phyloP scores from a whole-genome alignment of 108 stramenopile species.

The Bacterosira constricta region DNA sequence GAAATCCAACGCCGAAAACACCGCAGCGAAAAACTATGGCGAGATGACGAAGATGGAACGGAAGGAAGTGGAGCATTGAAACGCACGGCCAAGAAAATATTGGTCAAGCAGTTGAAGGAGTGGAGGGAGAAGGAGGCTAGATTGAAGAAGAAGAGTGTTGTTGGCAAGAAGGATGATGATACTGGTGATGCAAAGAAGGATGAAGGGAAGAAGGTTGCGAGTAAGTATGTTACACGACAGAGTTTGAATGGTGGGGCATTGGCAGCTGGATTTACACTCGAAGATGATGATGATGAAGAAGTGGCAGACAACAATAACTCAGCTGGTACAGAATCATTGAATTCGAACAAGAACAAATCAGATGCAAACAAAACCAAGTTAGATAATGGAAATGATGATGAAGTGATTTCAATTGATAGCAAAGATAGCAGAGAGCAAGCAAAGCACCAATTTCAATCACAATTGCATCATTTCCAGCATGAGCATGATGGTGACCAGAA shows the following conservation, averaged over 20 bases:
- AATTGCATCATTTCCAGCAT: background rate
- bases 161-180: background rate
- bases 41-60: conserved; percentile 22
- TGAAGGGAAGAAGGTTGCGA: background rate
- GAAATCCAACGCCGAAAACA: conserved; percentile 69
- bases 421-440: background rate
- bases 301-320: conserved; percentile 2
- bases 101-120: conserved; percentile 66
- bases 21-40: conserved; percentile 66
- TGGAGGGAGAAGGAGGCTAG: conserved; percentile 32
- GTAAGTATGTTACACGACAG: background rate
- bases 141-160: conserved; percentile 3
- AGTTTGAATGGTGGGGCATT: conserved; percentile 40
- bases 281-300: conserved; percentile 20
- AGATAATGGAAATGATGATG: conserved; percentile 22
- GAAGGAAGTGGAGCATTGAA: conserved; percentile 50
- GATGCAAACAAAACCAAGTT: conserved; percentile 23
- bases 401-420: conserved; percentile 12
- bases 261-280: conserved; percentile 68
- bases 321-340: background rate
- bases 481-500: conserved; percentile 20
- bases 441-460: background rate
- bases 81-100: conserved; percentile 74
- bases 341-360: background rate
- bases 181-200: conserved; percentile 7